Conservation (phyloP, 2,329 filamentous ascomycete genomes). For the Grosmannia serpens region DNA sequence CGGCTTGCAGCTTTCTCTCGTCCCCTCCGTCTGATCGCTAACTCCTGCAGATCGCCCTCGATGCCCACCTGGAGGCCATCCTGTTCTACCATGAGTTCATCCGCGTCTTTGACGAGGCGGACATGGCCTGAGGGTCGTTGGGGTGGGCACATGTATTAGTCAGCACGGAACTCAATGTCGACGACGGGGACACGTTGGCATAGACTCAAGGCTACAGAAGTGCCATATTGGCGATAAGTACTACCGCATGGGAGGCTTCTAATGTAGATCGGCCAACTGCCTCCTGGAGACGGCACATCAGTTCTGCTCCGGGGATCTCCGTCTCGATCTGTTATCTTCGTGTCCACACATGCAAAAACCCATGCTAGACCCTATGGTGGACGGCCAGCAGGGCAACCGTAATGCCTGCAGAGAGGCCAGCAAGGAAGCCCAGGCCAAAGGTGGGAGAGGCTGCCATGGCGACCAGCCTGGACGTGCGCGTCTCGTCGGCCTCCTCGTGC, state of each 20-base stretch:
- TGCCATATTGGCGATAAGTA: too few relatives aligned
- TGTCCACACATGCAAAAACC: too few relatives aligned
- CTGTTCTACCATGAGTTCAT: conserved; percentile 2
- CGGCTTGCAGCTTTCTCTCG: not conserved
- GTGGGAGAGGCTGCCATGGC: too few relatives aligned
- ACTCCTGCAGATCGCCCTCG: not conserved
- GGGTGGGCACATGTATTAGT: too few relatives aligned
- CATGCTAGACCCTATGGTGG: not conserved
- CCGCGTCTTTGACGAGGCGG: conserved; percentile 1
- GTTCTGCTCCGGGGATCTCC: too few relatives aligned
- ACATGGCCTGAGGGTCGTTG: not conserved
- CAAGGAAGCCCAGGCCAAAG: not conserved
- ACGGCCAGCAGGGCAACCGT: not conserved
- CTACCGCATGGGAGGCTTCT: too few relatives aligned
- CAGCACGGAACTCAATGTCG: too few relatives aligned
- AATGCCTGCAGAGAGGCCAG: not conserved
- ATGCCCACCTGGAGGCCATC: conserved; percentile 1
- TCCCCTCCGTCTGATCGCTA: not conserved
- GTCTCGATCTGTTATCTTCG: too few relatives aligned
- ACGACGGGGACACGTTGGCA: too few relatives aligned
- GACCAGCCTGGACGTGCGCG: not conserved
- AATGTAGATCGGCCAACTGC: too few relatives aligned
- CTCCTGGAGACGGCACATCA: too few relatives aligned
- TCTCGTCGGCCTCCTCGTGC: not conserved
- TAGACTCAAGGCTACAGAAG: too few relatives aligned